phyloP scores from a whole-genome alignment of 257 asterid genomes.

The Solanum appendiculatum region DNA sequence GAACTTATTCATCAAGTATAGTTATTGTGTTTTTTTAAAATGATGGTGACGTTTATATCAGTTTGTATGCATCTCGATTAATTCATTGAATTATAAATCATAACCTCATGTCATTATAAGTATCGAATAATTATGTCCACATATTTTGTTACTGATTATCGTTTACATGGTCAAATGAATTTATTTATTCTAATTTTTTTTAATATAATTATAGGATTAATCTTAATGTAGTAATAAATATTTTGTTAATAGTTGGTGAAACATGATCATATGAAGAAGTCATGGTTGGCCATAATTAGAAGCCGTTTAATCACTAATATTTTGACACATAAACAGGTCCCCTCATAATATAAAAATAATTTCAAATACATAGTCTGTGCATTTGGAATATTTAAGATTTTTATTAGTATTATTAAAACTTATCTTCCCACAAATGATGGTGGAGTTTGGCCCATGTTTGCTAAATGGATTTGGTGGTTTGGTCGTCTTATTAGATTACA shows the following conservation, averaged over 20 bases:
- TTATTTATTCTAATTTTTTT: background rate
- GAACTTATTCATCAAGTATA: background rate
- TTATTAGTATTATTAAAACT: slow-evolving; percentile 11
- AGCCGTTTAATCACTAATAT: slow-evolving; percentile 10
- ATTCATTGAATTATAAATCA: background rate
- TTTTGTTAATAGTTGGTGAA: slow-evolving; percentile 6
- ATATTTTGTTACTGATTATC: background rate
- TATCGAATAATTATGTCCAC: background rate
- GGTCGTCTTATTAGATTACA: background rate
- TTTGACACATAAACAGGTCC: slow-evolving; percentile 19
- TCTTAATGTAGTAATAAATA: background rate
- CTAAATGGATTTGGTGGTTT: background rate
- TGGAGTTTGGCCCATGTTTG: slow-evolving; percentile 8
- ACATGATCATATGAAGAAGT: slow-evolving; percentile 15
- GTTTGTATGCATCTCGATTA: background rate
- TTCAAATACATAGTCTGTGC: slow-evolving; percentile 1
- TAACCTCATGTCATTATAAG: no score
- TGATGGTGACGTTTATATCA: no score
- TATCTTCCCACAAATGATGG: slow-evolving; percentile 17
- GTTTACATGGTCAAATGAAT: background rate
- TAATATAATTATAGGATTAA: background rate
- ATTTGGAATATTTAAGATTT: background rate
- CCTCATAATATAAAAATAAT: background rate
- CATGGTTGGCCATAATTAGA: slow-evolving; percentile 19
- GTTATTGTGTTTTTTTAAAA: background rate